Evolutionary conservation across 768 basidiomycete species (phyloP), one percentile per base, ranked within the genome.

Genomic region (Russula dissimulans): DNA sequence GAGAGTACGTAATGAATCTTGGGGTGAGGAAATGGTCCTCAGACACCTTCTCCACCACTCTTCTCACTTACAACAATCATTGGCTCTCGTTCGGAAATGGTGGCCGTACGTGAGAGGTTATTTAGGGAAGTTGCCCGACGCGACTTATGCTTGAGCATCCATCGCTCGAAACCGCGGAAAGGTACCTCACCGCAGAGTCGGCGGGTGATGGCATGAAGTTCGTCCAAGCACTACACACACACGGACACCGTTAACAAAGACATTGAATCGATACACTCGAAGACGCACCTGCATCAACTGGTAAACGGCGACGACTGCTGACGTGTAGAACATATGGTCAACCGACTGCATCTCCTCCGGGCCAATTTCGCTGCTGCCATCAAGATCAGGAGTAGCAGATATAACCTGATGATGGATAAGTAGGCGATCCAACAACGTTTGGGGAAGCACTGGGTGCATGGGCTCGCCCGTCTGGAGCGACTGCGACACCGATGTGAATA

Each of bases 401-500:
- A 14, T 39, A 29, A 38, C 12, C 11, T 36, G 45, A 29, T 61
- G 60, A 12, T 61, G 56, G 18, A 57, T 43, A 38, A 62, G 45
- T 44, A 62, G 51, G 51, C 61, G 61, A 10, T 62, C 61, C 42
- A 64, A 52, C 31, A 65, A 49, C 22, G 63, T 64, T 44, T 57
- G 52, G 22, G 64, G 64, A 32, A 65, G 57, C 11, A 64, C 55
- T 6, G 51, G 50, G 47, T 65, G 65, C 51, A 65, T 55, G n/a
- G 65, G 65, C 45, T 57, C 56, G 17, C 59, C 62, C 26, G 50
- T 65, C 17, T 42, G 45, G 51, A 65, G 65, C 8, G 65, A 56
- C 32, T 65, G 65, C 3, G 65, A 64, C 36, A 65, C 62, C 15
- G 59, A 60, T 29, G 65, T 38, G 36, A 65, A 65, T n/a, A 79